Evolutionary conservation across 305 asterid genomes (phyloP).

Genomic region (Fraxinus greggii): DNA sequence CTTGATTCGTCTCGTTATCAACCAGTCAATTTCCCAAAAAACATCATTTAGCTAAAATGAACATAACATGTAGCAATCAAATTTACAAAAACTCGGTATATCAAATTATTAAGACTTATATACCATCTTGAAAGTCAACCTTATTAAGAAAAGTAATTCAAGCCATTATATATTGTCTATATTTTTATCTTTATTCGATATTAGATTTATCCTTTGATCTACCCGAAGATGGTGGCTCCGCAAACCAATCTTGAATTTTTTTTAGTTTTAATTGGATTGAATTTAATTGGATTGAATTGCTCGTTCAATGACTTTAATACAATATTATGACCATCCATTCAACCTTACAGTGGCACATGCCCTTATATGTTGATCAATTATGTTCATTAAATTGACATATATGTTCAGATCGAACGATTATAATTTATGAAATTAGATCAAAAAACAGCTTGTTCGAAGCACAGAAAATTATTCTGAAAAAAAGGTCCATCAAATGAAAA

Average conservation of each 20-base stretch:
- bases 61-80: not conserved
- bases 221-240: too few species aligned
- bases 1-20: not conserved
- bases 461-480: not conserved
- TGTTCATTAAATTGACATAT: not conserved
- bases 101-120: not conserved
- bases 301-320: too few species aligned
- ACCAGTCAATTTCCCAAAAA: not conserved
- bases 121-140: too few species aligned
- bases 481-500: not conserved
- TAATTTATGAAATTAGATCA: not conserved
- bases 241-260: too few species aligned
- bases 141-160: too few species aligned
- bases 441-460: not conserved
- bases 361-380: not conserved
- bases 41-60: not conserved
- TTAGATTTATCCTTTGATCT: too few species aligned
- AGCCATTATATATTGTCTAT: too few species aligned
- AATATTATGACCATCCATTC: too few species aligned
- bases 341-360: too few species aligned
- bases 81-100: not conserved
- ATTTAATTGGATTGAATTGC: too few species aligned
- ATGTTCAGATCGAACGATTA: conserved; percentile 5
- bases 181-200: too few species aligned
- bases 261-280: too few species aligned